Base-by-base conservation (phyloP, 2,329 filamentous ascomycete species). In the Pseudogymnoascus sp. region DNA sequence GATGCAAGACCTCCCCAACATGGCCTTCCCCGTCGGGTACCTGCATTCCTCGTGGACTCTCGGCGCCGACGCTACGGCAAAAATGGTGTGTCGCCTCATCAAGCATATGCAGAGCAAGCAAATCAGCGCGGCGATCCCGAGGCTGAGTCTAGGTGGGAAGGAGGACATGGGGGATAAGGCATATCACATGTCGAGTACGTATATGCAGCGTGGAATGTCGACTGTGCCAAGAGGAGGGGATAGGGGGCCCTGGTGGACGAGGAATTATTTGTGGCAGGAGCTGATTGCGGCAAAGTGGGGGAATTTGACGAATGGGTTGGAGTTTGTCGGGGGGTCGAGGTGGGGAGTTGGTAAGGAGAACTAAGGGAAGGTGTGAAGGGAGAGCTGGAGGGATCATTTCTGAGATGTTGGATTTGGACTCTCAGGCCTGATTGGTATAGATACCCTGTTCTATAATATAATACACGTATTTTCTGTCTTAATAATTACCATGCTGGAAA, bases 1-100 rank as follows among this genome's bases (percentile, higher is more conserved):
- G 85, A 70, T 89, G 0, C 78, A 86, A 65, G 82, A 82, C 55
- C 72, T 88, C 1, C 86, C 86, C 1, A 89, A 89, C 68, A 63
- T 84, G 5, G 74, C 80, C 21, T 78, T 84, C 67, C 76, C 84
- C 12, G 75, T 85, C 9, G 86, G 86, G 3, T 89, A 87, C 71
- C 78, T 79, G 29, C 80, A 84, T 41, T 79, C 79, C 0, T 79
- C 81, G 0, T 89, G 86, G 85, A 88, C 85, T 0, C 75, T 87
- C 0, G 84, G 84, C 1, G 80, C 81, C 0, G 85, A 89, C 63
- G 78, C 77, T 0, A 80, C 80, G 1, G 77, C 78, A 0, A 74
- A 75, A 27, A 74, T 84, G 1, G 73, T 82, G 4, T 74, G 78
- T 0, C 76, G 84, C 0, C 70, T 87, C 4, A 67, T 84, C 61